Conservation (phyloP, 176 grass and related monocot species). For the Puccinellia tenuiflora region DNA sequence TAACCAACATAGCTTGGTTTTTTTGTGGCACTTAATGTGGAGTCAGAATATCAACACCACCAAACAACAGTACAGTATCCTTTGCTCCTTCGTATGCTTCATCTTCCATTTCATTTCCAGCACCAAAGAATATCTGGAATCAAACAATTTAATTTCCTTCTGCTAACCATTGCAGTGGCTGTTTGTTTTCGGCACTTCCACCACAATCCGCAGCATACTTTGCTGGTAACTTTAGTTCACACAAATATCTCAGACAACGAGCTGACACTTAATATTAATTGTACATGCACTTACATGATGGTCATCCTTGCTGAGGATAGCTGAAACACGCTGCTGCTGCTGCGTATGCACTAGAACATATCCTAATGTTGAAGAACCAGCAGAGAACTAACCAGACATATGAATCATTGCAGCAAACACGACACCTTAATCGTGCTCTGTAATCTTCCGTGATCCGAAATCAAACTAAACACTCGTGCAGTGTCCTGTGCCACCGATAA, state of each 20-base stretch:
- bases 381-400: slow-evolving; percentile 5
- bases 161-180: too few relatives aligned
- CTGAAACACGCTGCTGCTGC: too few relatives aligned
- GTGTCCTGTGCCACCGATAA: slow-evolving; percentile 3
- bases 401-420: slow-evolving; percentile 10
- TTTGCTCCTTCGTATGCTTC: not conserved
- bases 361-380: not conserved
- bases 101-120: not conserved
- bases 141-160: too few relatives aligned
- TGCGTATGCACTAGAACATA: not conserved
- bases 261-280: too few relatives aligned
- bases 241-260: too few relatives aligned
- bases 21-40: too few relatives aligned
- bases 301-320: too few relatives aligned
- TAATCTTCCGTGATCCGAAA: slow-evolving; percentile 14
- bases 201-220: too few relatives aligned
- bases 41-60: not conserved
- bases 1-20: too few relatives aligned
- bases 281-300: too few relatives aligned
- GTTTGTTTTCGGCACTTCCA: too few relatives aligned
- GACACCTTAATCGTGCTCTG: not conserved
- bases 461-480: not conserved
- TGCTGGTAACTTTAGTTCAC: too few relatives aligned
- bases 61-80: not conserved
- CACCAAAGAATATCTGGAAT: not conserved